A percentile compares a stretch with the other conserved stretches of the same genome.
Evolutionary conservation across 2,329 filamentous ascomycete species (phyloP).

Genomic region (Rutstroemia sp.): DNA sequence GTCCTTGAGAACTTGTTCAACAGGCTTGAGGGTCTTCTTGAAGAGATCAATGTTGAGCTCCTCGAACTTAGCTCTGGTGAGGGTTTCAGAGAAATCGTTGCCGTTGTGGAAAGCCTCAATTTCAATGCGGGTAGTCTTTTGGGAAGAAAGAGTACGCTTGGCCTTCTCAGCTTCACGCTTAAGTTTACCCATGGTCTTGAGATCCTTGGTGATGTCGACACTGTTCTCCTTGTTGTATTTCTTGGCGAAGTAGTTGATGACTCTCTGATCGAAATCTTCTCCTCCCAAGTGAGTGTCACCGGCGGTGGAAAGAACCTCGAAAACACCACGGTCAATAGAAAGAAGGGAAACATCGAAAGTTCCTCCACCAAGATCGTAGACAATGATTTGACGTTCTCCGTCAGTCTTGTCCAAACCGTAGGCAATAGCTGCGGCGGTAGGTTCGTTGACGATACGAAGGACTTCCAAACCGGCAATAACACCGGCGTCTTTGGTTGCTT

Average conservation of each 20-base stretch:
- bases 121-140: slow-evolving; percentile 94
- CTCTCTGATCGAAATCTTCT: slow-evolving; percentile 92
- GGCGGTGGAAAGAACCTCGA: slow-evolving; percentile 96
- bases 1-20: slow-evolving; percentile 95
- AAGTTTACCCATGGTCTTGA: slow-evolving; percentile 90
- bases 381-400: slow-evolving; percentile 98
- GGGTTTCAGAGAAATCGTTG: slow-evolving; percentile 93
- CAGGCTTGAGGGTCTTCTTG: slow-evolving; percentile 86
- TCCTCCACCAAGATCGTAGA: slow-evolving; percentile 99
- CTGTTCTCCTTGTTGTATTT: slow-evolving; percentile 58
- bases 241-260: slow-evolving; percentile 94
- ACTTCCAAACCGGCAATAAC: slow-evolving; percentile 96
- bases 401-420: slow-evolving; percentile 96
- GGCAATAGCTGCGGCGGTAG: slow-evolving; percentile 93
- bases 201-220: slow-evolving; percentile 62
- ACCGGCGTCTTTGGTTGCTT: slow-evolving; percentile 98
- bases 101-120: slow-evolving; percentile 98
- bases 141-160: slow-evolving; percentile 97
- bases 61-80: slow-evolving; percentile 98
- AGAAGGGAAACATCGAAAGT: slow-evolving; percentile 99
- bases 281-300: slow-evolving; percentile 97
- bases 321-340: slow-evolving; percentile 98
- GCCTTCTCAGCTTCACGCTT: slow-evolving; percentile 98
- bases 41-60: slow-evolving; percentile 96
- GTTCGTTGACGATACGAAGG: slow-evolving; percentile 99